phyloP scores from a whole-genome alignment of 2,329 filamentous ascomycete genomes.

The Hymenoscyphus infarciens region DNA sequence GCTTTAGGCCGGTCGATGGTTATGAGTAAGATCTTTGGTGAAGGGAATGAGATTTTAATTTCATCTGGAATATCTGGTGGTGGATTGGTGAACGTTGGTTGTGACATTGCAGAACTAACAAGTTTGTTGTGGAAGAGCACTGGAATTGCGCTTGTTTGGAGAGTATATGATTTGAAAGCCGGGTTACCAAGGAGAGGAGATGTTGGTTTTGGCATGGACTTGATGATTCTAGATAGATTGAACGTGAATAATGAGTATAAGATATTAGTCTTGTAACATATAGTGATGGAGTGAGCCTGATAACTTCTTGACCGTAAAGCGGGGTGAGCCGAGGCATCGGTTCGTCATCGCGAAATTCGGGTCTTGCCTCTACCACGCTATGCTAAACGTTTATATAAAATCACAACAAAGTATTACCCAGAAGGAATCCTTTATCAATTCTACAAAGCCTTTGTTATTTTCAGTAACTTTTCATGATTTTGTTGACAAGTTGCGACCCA shows the following conservation, averaged over 20 bases:
- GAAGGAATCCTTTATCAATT: too few relatives aligned
- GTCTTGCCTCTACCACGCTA: not conserved
- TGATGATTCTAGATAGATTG: not conserved
- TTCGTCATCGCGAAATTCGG: not conserved
- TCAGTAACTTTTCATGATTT: too few relatives aligned
- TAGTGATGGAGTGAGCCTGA: not conserved
- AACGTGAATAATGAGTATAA: not conserved
- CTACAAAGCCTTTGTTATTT: too few relatives aligned
- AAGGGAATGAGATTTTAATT: slow-evolving; percentile 45
- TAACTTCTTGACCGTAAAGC: not conserved
- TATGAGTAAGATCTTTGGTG: slow-evolving; percentile 53
- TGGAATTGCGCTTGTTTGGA: not conserved
- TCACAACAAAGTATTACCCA: too few relatives aligned
- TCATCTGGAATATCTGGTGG: slow-evolving; percentile 21
- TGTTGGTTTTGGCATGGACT: not conserved
- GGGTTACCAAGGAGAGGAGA: not conserved
- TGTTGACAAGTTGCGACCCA: too few relatives aligned
- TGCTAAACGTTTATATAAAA: too few relatives aligned
- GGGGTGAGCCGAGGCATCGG: slow-evolving; percentile 5
- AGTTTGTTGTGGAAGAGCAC: not conserved
- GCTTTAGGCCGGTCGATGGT: slow-evolving; percentile 56
- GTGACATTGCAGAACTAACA: slow-evolving; percentile 8
- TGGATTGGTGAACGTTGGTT: slow-evolving; percentile 19
- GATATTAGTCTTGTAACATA: too few relatives aligned
- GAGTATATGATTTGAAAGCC: not conserved